These are phyloP conservation scores for Pseudonitzschia pungens DNA, from an alignment of 108 stramenopile species.

Conservation along the genomic window DNA sequence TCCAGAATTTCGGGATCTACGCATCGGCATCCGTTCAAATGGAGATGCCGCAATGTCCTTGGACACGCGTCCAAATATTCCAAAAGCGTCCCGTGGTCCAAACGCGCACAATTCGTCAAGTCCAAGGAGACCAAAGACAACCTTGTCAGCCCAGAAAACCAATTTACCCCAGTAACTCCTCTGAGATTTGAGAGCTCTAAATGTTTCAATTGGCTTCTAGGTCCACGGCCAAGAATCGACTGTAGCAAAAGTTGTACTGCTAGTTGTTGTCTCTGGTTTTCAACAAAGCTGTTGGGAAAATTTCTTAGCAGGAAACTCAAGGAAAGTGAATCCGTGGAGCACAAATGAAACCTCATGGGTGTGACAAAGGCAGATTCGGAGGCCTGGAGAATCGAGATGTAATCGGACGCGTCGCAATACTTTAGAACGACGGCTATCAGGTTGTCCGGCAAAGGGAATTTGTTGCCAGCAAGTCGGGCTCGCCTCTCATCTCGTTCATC, in stretches of 20 bases:
- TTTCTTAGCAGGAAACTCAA: conserved; percentile 8
- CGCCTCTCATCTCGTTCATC: neutral
- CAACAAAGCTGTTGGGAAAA: neutral
- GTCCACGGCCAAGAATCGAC: neutral
- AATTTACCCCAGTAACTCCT: conserved; percentile 5
- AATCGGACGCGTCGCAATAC: conserved; percentile 17
- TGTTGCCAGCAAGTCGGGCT: neutral
- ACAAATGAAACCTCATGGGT: neutral
- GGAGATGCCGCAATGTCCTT: conserved; percentile 9
- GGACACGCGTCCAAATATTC: conserved; percentile 4
- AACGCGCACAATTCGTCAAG: conserved; percentile 12
- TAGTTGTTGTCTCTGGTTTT: neutral
- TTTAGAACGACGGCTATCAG: neutral
- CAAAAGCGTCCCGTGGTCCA: conserved; percentile 9
- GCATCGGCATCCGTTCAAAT: conserved; percentile 17
- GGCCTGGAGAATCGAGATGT: conserved; percentile 15
- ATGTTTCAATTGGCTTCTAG: conserved; percentile 14
- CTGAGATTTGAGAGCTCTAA: conserved; percentile 22
- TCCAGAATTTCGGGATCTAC: neutral
- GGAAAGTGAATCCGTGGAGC: neutral
- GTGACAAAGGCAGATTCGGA: neutral
- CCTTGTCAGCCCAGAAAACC: conserved; percentile 7
- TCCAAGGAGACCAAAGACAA: conserved; percentile 17
- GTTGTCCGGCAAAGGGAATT: neutral
- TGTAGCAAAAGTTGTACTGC: conserved; percentile 12